Evolutionary conservation across 2,329 filamentous ascomycete species (phyloP).

Genomic region (Alternaria brassicae): DNA sequence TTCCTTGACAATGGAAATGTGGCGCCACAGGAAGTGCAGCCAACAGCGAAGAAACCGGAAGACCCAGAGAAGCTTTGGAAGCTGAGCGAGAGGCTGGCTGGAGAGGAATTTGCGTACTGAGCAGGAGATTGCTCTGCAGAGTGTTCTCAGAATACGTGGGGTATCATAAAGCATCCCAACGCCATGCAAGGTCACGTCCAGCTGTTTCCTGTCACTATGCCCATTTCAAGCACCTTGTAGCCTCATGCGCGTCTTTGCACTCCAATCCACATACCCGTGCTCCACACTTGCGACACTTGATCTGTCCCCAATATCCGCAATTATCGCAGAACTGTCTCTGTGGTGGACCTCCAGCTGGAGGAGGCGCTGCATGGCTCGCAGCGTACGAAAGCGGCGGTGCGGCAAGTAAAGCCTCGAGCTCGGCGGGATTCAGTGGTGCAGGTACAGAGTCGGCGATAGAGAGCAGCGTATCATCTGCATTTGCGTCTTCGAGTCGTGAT

Average conservation of each 20-base stretch:
- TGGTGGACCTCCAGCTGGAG: constrained; percentile 55
- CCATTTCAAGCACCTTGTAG: constrained; percentile 64
- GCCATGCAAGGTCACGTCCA: background rate
- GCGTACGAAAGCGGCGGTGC: constrained; percentile 72
- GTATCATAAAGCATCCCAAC: constrained; percentile 21
- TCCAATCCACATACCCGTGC: constrained; percentile 77
- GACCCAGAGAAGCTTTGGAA: constrained; percentile 43
- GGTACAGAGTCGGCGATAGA: constrained; percentile 62
- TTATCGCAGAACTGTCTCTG: constrained; percentile 75
- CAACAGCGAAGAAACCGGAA: constrained; percentile 29
- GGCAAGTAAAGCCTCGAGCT: constrained; percentile 69
- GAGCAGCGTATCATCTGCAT: constrained; percentile 62
- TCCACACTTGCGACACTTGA: constrained; percentile 80
- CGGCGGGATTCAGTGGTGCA: constrained; percentile 63
- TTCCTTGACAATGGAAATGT: constrained; percentile 38
- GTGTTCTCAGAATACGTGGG: constrained; percentile 6
- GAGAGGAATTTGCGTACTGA: constrained; percentile 38
- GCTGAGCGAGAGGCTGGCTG: constrained; percentile 43
- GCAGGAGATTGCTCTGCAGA: background rate
- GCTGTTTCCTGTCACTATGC: constrained; percentile 23
- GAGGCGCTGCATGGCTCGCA: constrained; percentile 61
- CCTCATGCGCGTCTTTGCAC: constrained; percentile 74
- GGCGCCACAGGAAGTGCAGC: constrained; percentile 16
- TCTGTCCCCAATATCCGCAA: constrained; percentile 82
- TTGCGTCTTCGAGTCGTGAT: constrained; percentile 21